Evolutionary conservation across 208 protist genomes (phyloP).

Genomic region (Acanthamoeba polyphaga): DNA sequence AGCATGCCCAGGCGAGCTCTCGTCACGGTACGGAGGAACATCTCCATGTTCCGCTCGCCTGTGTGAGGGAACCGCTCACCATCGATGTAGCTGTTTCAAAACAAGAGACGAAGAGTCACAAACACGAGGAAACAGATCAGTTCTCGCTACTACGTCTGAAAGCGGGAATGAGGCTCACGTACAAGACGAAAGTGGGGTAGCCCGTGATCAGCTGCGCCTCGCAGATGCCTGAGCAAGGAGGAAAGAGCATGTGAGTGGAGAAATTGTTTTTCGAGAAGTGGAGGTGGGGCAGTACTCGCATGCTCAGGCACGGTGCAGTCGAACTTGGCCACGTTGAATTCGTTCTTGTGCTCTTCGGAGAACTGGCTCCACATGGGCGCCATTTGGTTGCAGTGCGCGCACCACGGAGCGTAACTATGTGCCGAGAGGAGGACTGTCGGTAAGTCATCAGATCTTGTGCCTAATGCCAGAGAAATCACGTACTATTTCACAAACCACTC

Average conservation of each 20-base stretch:
- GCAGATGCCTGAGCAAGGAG: background rate
- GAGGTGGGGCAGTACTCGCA: background rate
- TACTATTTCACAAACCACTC: slow-evolving; percentile 51
- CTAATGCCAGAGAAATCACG: background rate
- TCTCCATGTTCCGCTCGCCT: background rate
- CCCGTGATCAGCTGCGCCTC: background rate
- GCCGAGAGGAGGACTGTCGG: background rate
- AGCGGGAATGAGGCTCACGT: background rate
- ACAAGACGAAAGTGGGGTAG: slow-evolving; percentile 53
- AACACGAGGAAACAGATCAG: background rate
- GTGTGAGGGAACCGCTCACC: slow-evolving; percentile 10
- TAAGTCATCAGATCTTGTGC: background rate
- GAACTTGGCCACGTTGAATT: slow-evolving; percentile 80
- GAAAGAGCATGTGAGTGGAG: background rate
- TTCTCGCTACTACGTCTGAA: background rate
- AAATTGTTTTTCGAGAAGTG: background rate
- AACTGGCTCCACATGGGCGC: slow-evolving; percentile 74
- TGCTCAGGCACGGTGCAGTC: slow-evolving; percentile 39
- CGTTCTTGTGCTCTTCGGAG: slow-evolving; percentile 8
- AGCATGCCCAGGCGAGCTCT: background rate
- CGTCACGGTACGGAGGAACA: background rate
- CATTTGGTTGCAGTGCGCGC: slow-evolving; percentile 75
- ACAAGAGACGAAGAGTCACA: background rate
- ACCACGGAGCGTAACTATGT: slow-evolving; percentile 71
- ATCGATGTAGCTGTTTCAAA: background rate